Conservation (phyloP, 116 monocot genomes). For the Trichopus zeylanicus region DNA sequence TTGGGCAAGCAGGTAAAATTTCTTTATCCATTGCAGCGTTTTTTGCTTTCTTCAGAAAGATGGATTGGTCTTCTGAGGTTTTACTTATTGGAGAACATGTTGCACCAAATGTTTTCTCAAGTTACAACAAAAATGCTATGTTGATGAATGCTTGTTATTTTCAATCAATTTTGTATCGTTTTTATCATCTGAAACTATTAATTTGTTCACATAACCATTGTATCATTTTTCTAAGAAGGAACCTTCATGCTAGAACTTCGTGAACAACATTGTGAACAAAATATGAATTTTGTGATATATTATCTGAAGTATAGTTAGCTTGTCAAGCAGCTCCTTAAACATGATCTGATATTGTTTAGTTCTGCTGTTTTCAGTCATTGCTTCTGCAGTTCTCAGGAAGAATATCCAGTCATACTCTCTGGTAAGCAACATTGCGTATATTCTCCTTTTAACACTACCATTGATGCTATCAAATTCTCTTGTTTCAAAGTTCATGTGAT, state of each 20-base stretch:
- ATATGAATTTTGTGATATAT: not conserved
- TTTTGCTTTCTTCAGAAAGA: no score
- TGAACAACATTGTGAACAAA: not conserved
- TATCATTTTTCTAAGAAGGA: no score
- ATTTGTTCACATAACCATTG: no score
- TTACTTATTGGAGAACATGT: not conserved
- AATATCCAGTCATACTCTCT: slow-evolving; percentile 41
- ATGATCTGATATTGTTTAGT: not conserved
- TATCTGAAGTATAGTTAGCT: not conserved
- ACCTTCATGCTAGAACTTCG: no score
- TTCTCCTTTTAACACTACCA: not conserved
- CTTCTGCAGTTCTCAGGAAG: slow-evolving; percentile 57
- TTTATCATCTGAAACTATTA: no score
- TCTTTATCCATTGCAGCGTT: no score
- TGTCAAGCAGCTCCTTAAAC: not conserved
- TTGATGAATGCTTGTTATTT: no score
- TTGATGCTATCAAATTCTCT: not conserved
- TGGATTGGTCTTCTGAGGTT: not conserved
- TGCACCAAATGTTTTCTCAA: no score
- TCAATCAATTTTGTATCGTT: no score
- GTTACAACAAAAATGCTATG: no score
- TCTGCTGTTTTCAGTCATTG: slow-evolving; percentile 44
- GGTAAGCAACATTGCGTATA: slow-evolving; percentile 20
- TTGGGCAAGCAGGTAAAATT: slow-evolving; percentile 67
- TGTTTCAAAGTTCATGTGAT: slow-evolving; percentile 5